These are phyloP conservation scores for Fusarium irregulare DNA, from an alignment of 2,329 filamentous ascomycete species.

Conservation along the genomic window DNA sequence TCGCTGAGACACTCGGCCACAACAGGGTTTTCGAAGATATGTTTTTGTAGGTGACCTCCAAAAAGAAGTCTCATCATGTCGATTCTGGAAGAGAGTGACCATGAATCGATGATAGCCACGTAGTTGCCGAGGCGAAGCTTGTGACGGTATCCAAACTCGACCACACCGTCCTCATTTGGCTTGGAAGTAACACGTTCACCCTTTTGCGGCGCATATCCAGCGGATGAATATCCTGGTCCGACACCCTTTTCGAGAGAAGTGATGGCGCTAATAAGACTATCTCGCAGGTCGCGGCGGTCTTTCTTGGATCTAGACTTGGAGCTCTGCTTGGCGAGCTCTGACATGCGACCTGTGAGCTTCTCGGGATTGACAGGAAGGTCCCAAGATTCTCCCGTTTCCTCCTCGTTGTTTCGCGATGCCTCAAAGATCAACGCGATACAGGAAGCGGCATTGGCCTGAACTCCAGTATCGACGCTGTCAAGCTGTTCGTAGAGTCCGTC, in stretches of 20 bases:
- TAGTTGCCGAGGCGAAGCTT: constrained; percentile 61
- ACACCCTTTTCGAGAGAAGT: constrained; percentile 66
- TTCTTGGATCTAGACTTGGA: constrained; percentile 63
- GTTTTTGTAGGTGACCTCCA: constrained; percentile 57
- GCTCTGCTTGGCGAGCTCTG: constrained; percentile 59
- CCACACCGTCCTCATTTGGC: constrained; percentile 56
- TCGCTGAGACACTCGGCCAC: constrained; percentile 54
- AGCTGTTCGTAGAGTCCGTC: constrained; percentile 89
- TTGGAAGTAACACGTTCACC: constrained; percentile 58
- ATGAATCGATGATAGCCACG: constrained; percentile 61
- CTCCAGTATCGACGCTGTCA: constrained; percentile 75
- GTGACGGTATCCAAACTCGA: constrained; percentile 65
- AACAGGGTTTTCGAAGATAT: constrained; percentile 54
- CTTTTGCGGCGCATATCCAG: constrained; percentile 53
- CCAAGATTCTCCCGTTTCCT: constrained; percentile 61
- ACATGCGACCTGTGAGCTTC: constrained; percentile 60
- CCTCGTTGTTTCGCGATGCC: constrained; percentile 65
- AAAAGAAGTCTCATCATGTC: constrained; percentile 61
- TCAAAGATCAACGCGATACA: constrained; percentile 88
- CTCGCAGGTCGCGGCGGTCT: constrained; percentile 60
- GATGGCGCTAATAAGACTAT: constrained; percentile 62
- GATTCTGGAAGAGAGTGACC: constrained; percentile 63
- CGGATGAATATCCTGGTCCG: constrained; percentile 66
- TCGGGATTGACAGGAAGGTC: constrained; percentile 64
- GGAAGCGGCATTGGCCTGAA: constrained; percentile 81